Percentiles rank a stretch among this genome's conserved stretches.
Evolutionary conservation across 768 basidiomycete genomes (phyloP).

Genomic region (Solioccasus polychromus): DNA sequence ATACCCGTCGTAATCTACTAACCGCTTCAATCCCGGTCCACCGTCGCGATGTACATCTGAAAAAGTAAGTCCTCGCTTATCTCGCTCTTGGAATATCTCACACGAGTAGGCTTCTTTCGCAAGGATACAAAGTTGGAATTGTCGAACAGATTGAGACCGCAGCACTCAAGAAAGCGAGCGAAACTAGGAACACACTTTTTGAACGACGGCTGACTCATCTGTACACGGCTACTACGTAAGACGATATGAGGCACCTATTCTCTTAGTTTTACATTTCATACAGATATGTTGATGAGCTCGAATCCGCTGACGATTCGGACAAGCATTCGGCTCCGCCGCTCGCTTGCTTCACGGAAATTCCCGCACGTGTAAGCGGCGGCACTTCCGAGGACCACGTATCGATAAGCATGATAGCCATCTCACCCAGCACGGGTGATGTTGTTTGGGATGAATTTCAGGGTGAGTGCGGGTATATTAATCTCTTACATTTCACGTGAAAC

Average conservation of each 20-base stretch:
- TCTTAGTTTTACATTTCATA: neutral
- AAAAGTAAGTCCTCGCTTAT: slow-evolving; percentile 50
- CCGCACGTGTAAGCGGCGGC: slow-evolving; percentile 11
- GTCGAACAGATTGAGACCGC: slow-evolving; percentile 84
- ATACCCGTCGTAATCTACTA: slow-evolving; percentile 65
- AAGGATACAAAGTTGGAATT: slow-evolving; percentile 81
- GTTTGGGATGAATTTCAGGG: slow-evolving; percentile 91
- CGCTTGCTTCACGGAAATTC: slow-evolving; percentile 66
- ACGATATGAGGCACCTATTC: neutral
- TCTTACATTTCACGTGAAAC: slow-evolving; percentile 4
- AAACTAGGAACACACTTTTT: slow-evolving; percentile 72
- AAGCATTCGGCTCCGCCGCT: slow-evolving; percentile 59
- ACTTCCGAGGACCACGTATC: slow-evolving; percentile 34
- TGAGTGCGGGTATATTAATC: slow-evolving; percentile 22
- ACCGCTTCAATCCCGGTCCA: slow-evolving; percentile 73
- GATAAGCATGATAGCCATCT: slow-evolving; percentile 75
- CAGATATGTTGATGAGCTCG: slow-evolving; percentile 83
- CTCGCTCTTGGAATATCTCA: neutral
- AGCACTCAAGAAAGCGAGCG: slow-evolving; percentile 80
- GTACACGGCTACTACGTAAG: slow-evolving; percentile 87
- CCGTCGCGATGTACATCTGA: slow-evolving; percentile 66
- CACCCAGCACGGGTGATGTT: slow-evolving; percentile 89
- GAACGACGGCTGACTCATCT: slow-evolving; percentile 71
- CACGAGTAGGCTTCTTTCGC: slow-evolving; percentile 58
- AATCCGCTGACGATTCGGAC: slow-evolving; percentile 62